Base-by-base conservation (phyloP, 2,329 filamentous ascomycete genomes). In the Talaromyces funiculosus region DNA sequence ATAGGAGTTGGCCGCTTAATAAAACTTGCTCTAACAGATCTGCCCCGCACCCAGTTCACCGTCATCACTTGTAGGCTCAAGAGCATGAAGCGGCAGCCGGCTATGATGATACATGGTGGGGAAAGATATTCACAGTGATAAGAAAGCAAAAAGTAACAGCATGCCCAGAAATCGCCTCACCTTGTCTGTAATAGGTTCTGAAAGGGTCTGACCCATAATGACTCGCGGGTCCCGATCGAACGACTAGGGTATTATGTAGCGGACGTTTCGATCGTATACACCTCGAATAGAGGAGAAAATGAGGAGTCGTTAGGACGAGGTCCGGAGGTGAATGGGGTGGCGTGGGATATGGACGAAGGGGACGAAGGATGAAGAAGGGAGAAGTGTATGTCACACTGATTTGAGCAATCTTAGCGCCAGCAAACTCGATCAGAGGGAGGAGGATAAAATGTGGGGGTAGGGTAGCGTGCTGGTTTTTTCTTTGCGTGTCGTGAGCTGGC, bases 161-260 rank as follows among this genome's bases (percentile, higher is more conserved):
- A 62, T 63, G 78, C 35, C 43, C 60, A 64, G 35, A 59, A 55
- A 61, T 53, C 59, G 53, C 68, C 85, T 76, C 84, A 99, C 94
- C 92, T 99, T 99, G 76, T 97, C 94, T 77, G 96, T 90, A 73
- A 99, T 92, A 72, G 94, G 94, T 84, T 99, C 94, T 73, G 93
- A 97, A 75, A 99, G 88, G 78, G 94, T 99, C 84, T 99, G 94
- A 85, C 94, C 94, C 94, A 99, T 99, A 80, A 75, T 82, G 73
- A 69, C 65, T 66, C 64, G 60, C 56, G 61, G 65, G 64, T 67
- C 63, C 63, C 66, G 64, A 67, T 66, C 14, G 51, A 40, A 57
- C 63, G 59, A 64, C 31, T 18, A 40, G 24, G 33, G 24, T 43
- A 16, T 64, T 58, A 67, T 62, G 68, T 65, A 67, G 67, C 67